Conservation (phyloP, 2,329 filamentous ascomycete genomes). For the Hymenoscyphus albidus region DNA sequence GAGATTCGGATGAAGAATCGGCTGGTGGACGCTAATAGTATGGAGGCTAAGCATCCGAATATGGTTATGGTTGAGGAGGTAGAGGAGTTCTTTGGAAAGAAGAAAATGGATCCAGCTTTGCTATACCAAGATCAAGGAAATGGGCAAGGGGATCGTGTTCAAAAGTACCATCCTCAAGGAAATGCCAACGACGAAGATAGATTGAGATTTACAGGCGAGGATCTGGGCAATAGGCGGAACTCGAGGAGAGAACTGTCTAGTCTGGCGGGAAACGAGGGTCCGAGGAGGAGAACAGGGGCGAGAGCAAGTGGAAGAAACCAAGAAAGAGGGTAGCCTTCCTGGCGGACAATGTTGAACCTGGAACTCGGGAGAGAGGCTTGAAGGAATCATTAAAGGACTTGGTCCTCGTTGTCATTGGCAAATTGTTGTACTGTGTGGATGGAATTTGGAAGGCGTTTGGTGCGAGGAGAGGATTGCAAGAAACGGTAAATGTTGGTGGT, state of each 20-base stretch:
- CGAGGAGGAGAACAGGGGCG: constrained; percentile 12
- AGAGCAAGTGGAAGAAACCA: neutral
- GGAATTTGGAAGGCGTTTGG: constrained; percentile 19
- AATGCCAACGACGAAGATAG: constrained; percentile 9
- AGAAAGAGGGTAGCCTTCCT: constrained; percentile 11
- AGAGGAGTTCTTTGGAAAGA: constrained; percentile 24
- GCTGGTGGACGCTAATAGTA: constrained; percentile 45
- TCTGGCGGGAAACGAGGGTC: constrained; percentile 19
- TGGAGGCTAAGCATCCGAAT: constrained; percentile 34
- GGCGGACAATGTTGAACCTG: constrained; percentile 1
- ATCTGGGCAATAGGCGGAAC: constrained; percentile 25
- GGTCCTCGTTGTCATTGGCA: neutral
- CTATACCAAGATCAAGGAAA: constrained; percentile 20
- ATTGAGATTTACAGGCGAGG: constrained; percentile 19
- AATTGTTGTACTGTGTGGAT: constrained; percentile 13
- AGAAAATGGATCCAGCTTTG: constrained; percentile 20
- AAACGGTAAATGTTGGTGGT: constrained; percentile 15
- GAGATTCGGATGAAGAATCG: constrained; percentile 63
- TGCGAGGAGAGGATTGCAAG: constrained; percentile 17
- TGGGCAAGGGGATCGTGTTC: constrained; percentile 9
- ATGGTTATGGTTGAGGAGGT: constrained; percentile 26
- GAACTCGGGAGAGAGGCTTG: neutral
- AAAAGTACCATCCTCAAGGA: neutral
- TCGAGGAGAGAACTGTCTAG: neutral
- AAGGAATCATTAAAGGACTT: neutral